Conservation (phyloP, 202 grass and related monocot genomes). For the Eragrostis tef region DNA sequence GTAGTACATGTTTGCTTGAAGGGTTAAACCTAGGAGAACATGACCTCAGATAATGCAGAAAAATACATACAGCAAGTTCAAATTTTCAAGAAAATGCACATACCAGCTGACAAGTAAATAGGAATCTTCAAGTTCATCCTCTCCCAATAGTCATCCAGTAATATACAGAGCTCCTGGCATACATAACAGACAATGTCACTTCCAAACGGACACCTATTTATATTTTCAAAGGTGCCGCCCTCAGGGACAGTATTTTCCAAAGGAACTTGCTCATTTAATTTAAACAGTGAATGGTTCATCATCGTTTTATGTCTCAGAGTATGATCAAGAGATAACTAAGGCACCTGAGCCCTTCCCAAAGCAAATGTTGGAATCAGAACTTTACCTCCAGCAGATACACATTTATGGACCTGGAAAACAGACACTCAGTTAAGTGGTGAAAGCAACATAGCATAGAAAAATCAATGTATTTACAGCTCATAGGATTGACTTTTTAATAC, state of each 20-base stretch:
- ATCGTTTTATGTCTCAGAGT: not conserved
- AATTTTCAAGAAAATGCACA: conserved; percentile 30
- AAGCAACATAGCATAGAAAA: not conserved
- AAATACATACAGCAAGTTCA: conserved; percentile 30
- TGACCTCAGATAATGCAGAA: conserved; percentile 33
- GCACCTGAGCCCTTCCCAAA: conserved; percentile 95
- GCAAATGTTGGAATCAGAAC: conserved; percentile 98
- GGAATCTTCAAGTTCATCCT: conserved; percentile 83
- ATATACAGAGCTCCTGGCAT: conserved; percentile 84
- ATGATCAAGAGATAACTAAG: not conserved
- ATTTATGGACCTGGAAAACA: conserved; percentile 78
- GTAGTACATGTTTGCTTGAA: conserved; percentile 96
- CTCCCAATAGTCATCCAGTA: conserved; percentile 98
- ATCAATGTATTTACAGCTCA: conserved; percentile 18
- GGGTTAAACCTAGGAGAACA: conserved; percentile 77
- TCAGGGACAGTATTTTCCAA: not conserved
- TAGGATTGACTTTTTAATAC: not conserved
- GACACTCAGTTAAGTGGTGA: not conserved
- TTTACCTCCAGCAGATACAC: conserved; percentile 92
- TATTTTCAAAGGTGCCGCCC: not conserved
- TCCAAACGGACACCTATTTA: conserved; percentile 6
- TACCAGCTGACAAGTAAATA: conserved; percentile 97
- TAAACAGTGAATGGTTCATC: not conserved
- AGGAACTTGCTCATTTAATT: not conserved
- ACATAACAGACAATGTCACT: conserved; percentile 39